phyloP scores from a whole-genome alignment of 768 basidiomycete genomes.

The Hericium rajendrae region DNA sequence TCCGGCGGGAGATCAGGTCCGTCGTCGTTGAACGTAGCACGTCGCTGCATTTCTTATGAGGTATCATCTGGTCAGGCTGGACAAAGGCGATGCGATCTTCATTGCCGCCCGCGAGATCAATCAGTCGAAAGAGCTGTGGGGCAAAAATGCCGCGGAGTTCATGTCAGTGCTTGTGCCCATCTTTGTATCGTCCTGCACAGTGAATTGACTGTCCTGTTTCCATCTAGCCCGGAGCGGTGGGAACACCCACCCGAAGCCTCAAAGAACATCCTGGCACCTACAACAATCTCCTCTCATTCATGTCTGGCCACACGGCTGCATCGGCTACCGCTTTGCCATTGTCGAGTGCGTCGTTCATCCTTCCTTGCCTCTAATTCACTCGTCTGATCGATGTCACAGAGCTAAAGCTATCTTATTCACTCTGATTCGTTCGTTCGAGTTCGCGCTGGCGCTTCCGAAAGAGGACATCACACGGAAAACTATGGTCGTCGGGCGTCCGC shows the following conservation, averaged over 20 bases:
- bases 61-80: background rate
- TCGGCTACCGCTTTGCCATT: slow-evolving; percentile 13
- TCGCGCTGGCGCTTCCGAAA: slow-evolving; percentile 7
- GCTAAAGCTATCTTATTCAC: slow-evolving; percentile 17
- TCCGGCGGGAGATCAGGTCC: slow-evolving; percentile 11
- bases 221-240: slow-evolving; percentile 15
- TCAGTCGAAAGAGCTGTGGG: slow-evolving; percentile 11
- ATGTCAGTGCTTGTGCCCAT: slow-evolving; percentile 10
- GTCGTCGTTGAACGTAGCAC: background rate
- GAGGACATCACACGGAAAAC: slow-evolving; percentile 3
- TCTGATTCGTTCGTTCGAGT: slow-evolving; percentile 18
- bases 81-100: slow-evolving; percentile 5
- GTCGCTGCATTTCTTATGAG: background rate
- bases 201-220: background rate
- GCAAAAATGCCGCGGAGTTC: slow-evolving; percentile 17
- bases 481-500: slow-evolving; percentile 10
- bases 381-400: slow-evolving; percentile 2
- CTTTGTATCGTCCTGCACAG: background rate
- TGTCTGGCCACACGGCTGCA: slow-evolving; percentile 12
- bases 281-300: slow-evolving; percentile 10
- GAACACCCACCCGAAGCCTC: slow-evolving; percentile 6
- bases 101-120: slow-evolving; percentile 9
- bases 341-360: slow-evolving; percentile 5
- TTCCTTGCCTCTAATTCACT: background rate
- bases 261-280: slow-evolving; percentile 5